Evolutionary conservation across 108 stramenopile species (phyloP).

Genomic region (Stephanodiscus triporus): DNA sequence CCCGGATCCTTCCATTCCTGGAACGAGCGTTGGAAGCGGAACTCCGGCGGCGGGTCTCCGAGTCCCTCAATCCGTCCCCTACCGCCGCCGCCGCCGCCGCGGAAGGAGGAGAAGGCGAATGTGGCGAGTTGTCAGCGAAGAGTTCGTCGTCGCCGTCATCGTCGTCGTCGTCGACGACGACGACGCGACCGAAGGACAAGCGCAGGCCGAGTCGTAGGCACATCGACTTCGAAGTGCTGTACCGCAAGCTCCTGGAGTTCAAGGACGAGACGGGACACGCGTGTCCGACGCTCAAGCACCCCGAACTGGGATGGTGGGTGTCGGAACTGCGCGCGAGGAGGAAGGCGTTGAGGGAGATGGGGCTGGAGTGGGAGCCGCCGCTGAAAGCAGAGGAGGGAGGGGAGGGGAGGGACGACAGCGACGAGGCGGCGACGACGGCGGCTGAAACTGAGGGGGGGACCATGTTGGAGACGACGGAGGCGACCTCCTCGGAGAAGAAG

Average conservation of each 20-base stretch:
- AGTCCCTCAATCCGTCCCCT: background rate
- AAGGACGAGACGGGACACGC: conserved; percentile 13
- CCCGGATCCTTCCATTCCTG: background rate
- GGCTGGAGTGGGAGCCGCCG: conserved; percentile 8
- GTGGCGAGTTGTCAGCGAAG: background rate
- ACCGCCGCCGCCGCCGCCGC: background rate
- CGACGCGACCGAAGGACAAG: background rate
- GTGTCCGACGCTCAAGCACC: conserved; percentile 8
- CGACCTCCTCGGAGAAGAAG: background rate
- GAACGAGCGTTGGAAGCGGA: conserved; percentile 7
- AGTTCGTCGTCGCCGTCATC: background rate
- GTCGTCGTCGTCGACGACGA: background rate
- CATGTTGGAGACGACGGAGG: background rate
- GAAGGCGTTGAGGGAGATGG: conserved; percentile 11
- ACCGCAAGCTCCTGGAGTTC: conserved; percentile 5
- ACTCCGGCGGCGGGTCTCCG: conserved; percentile 1
- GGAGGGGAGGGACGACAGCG: background rate
- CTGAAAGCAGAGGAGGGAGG: background rate
- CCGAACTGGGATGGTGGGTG: conserved; percentile 12
- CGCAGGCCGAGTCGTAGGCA: background rate
- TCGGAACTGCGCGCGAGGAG: conserved; percentile 7
- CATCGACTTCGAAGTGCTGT: conserved; percentile 9
- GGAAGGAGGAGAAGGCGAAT: background rate
- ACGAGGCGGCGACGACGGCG: background rate
- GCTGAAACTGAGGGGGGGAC: background rate